A percentile compares a stretch with the other conserved stretches of the same genome.
These are phyloP conservation scores for Podospora didyma DNA, from an alignment of 495 filamentous ascomycete genomes.

Conservation along the genomic window DNA sequence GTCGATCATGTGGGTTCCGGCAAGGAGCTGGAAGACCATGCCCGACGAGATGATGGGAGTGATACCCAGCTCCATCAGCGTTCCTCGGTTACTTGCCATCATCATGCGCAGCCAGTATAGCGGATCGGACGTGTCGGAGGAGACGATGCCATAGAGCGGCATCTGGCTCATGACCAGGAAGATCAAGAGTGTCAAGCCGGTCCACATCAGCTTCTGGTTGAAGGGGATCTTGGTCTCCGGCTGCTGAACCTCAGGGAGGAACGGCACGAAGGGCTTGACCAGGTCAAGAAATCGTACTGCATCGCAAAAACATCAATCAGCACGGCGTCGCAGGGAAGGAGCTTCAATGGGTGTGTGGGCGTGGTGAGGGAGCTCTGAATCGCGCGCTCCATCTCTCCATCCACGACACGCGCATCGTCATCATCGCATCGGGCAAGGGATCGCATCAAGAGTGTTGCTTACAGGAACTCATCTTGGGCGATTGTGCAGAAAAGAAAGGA, in stretches of 20 bases:
- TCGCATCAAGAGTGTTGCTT: constrained; percentile 36
- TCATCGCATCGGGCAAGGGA: not conserved
- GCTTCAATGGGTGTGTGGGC: constrained; percentile 28
- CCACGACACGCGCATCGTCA: not conserved
- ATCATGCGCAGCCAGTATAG: constrained; percentile 99
- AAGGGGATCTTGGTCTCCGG: constrained; percentile 96
- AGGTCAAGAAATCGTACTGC: constrained; percentile 98
- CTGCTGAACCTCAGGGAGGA: constrained; percentile 97
- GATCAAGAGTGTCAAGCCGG: constrained; percentile 90
- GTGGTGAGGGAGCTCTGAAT: constrained; percentile 31
- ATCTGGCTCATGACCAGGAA: constrained; percentile 99
- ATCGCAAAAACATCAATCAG: constrained; percentile 26
- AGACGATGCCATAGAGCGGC: constrained; percentile 94
- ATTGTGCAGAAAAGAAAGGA: constrained; percentile 33
- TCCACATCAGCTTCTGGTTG: constrained; percentile 99
- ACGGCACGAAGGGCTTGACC: constrained; percentile 98
- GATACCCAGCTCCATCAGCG: constrained; percentile 98
- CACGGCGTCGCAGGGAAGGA: constrained; percentile 27
- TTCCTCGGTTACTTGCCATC: constrained; percentile 98
- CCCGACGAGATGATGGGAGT: constrained; percentile 98
- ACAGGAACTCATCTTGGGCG: constrained; percentile 54
- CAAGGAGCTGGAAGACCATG: constrained; percentile 99
- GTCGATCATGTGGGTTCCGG: constrained; percentile 99
- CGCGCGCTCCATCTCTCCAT: constrained; percentile 5
- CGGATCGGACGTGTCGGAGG: constrained; percentile 94